phyloP scores from a whole-genome alignment of 257 asterid genomes.

The Avicennia marina region DNA sequence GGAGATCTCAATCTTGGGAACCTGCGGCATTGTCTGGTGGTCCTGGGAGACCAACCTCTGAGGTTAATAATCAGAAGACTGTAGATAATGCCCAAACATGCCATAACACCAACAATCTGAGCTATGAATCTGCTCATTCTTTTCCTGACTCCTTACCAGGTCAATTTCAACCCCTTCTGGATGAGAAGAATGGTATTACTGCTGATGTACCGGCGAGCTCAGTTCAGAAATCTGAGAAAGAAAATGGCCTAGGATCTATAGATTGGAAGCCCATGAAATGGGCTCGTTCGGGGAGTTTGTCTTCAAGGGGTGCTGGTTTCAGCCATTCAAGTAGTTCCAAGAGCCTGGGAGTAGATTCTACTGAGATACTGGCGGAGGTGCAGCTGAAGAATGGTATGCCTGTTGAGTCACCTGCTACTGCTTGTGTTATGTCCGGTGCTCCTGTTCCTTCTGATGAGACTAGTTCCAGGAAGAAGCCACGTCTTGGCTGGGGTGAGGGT shows the following conservation, averaged over 20 bases:
- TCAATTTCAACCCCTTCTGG: slow-evolving; percentile 36
- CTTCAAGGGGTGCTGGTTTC: slow-evolving; percentile 50
- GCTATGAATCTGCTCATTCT: slow-evolving; percentile 18
- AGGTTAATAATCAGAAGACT: slow-evolving; percentile 42
- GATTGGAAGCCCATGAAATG: slow-evolving; percentile 65
- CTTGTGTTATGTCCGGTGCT: slow-evolving; percentile 33
- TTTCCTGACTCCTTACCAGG: slow-evolving; percentile 32
- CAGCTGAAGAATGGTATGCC: slow-evolving; percentile 28
- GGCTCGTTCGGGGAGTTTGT: slow-evolving; percentile 51
- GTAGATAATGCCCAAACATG: slow-evolving; percentile 43
- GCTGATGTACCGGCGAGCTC: slow-evolving; percentile 29
- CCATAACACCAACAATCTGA: slow-evolving; percentile 23
- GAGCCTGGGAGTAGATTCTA: slow-evolving; percentile 41
- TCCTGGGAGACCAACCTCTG: slow-evolving; percentile 52
- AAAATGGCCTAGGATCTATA: slow-evolving; percentile 43
- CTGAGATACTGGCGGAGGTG: slow-evolving; percentile 34
- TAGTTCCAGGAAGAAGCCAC: slow-evolving; percentile 85
- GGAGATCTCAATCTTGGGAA: slow-evolving; percentile 62
- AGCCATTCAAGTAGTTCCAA: slow-evolving; percentile 50
- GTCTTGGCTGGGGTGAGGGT: slow-evolving; percentile 99
- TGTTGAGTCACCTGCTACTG: slow-evolving; percentile 34
- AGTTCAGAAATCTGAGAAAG: slow-evolving; percentile 51
- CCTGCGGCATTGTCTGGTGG: slow-evolving; percentile 48
- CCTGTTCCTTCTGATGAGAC: slow-evolving; percentile 51
- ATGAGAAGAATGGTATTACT: slow-evolving; percentile 37